Base-by-base conservation (phyloP, 495 filamentous ascomycete genomes). In the Penicillium pancosmium region DNA sequence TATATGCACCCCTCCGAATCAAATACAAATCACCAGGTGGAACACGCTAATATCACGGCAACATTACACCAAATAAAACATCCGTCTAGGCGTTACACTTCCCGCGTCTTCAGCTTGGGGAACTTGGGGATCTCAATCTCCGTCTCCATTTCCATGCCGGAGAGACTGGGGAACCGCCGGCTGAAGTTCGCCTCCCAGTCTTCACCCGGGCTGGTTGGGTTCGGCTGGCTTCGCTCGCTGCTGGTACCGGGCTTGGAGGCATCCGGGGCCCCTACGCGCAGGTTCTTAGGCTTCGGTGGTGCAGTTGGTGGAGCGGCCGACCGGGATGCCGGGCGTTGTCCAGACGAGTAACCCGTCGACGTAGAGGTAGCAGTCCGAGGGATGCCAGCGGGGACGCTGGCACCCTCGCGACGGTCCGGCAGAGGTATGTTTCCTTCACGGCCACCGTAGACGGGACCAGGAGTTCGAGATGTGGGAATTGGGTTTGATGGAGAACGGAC, bases 81-180 rank as follows among this genome's bases (percentile, higher is more conserved):
- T 34, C 46, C 25, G 38, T 47, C 54, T 31, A 56, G 44, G 31
- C 35, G n/a, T 50, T 74, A 80, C 59, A 80, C 74, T 60, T 80
- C 76, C 56, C 71, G 72, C 0, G 77, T 80, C 54, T 73, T 65
- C 50, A 80, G 59, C 49, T 69, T 73, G 12, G 73, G 59, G 18
- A 75, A 62, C 47, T 73, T 74, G 15, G 77, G 71, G 33, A 75
- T 63, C 62, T 83, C 78, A 48, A 86, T 82, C 67, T 87, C 90
- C 61, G 82, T 85, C 68, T 88, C 91, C 33, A 95, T 90, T 78
- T 96, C 92, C 49, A 96, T 78, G 1, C 88, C 85, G 21, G 83
- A 85, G 23, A 97, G 77, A 65, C 86, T 91, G 1, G 92, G 92
- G 70, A 90, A 97, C 46, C 90, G 78, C 71, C 89, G 88, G 62